phyloP scores from a whole-genome alignment of 257 asterid genomes.

The Nicotiana noctiflora region DNA sequence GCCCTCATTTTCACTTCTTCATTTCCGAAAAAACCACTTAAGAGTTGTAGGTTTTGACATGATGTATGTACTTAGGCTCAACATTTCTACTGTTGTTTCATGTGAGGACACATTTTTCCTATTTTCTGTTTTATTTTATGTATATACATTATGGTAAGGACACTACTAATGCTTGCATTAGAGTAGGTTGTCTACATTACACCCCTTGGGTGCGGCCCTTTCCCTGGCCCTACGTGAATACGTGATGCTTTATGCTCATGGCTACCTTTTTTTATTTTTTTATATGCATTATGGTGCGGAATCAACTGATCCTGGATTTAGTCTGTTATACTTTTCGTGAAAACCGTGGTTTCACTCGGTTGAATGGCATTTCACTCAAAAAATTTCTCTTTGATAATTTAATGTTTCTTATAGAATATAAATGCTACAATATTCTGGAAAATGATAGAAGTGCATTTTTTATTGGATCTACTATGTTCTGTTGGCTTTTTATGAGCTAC shows the following conservation, averaged over 20 bases:
- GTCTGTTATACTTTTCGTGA: background rate
- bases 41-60: background rate
- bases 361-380: background rate
- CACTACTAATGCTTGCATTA: too few species aligned
- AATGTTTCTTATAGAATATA: background rate
- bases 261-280: too few species aligned
- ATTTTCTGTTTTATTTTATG: background rate
- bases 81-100: background rate
- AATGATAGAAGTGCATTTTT: background rate
- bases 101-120: background rate
- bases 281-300: background rate
- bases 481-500: background rate
- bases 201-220: too few species aligned
- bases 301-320: background rate
- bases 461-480: background rate
- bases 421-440: background rate
- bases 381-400: background rate
- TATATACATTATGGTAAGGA: background rate
- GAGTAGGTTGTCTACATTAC: too few species aligned
- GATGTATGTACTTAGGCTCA: background rate
- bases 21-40: background rate
- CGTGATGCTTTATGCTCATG: too few species aligned
- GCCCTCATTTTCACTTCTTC: background rate
- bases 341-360: background rate
- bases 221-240: too few species aligned